These are phyloP conservation scores for Fusarium zealandicum DNA, from an alignment of 2,329 filamentous ascomycete genomes.

Conservation along the genomic window DNA sequence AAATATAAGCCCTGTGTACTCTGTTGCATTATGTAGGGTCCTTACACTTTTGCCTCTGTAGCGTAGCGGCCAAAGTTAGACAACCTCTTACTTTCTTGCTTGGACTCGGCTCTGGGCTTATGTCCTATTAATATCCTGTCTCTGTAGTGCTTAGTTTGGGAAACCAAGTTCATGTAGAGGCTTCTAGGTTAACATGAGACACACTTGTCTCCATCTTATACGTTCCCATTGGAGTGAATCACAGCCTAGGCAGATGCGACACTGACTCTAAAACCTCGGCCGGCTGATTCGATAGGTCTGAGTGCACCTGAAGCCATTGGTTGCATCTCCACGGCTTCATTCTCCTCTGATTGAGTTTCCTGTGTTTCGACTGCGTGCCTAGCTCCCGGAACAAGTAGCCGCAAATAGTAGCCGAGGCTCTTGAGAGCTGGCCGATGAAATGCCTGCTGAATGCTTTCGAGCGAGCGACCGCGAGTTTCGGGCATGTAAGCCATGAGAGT, in stretches of 20 bases:
- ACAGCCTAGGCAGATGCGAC: not conserved
- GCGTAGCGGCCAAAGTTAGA: too few relatives aligned
- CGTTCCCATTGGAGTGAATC: too few relatives aligned
- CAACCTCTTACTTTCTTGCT: too few relatives aligned
- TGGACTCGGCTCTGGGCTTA: too few relatives aligned
- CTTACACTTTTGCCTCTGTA: too few relatives aligned
- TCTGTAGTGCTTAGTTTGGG: too few relatives aligned
- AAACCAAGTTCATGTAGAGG: too few relatives aligned
- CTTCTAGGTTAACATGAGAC: too few relatives aligned
- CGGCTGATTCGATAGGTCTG: not conserved
- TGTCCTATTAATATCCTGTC: too few relatives aligned
- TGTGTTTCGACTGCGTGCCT: not conserved
- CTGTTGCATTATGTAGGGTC: too few relatives aligned
- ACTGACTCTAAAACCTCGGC: not conserved
- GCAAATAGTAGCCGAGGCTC: not conserved
- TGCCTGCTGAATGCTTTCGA: slow-evolving; percentile 6
- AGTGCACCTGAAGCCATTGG: not conserved
- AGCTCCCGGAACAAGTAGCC: not conserved
- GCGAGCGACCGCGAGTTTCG: slow-evolving; percentile 47
- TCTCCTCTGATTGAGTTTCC: not conserved
- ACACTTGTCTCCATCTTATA: too few relatives aligned
- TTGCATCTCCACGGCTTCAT: not conserved
- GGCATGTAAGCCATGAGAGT: slow-evolving; percentile 48
- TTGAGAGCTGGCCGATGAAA: not conserved
- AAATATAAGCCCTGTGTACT: too few relatives aligned